Percentiles rank a stretch among this genome's conserved stretches.
phyloP scores from a whole-genome alignment of 1,284 basidiomycete genomes.

The Ustilago sp. region DNA sequence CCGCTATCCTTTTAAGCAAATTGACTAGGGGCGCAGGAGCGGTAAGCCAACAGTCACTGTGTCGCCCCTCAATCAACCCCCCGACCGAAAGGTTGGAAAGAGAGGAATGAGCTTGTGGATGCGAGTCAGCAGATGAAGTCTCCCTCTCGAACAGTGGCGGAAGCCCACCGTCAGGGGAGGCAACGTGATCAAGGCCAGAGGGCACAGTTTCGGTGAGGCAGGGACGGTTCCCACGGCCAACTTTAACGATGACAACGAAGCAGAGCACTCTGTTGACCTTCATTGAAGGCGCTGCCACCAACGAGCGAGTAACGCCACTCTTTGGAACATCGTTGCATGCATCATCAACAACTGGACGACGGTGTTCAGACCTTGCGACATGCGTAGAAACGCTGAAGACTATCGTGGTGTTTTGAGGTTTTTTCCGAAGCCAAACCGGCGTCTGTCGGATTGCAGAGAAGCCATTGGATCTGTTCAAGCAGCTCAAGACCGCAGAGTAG shows the following conservation, averaged over 20 bases:
- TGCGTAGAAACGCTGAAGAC: not conserved
- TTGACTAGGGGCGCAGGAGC: not conserved
- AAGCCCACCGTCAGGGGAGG: not conserved
- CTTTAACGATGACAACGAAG: slow-evolving; percentile 3
- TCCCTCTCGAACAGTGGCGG: not conserved
- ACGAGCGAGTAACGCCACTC: slow-evolving; percentile 4
- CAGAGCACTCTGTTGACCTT: slow-evolving; percentile 2
- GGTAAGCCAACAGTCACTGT: slow-evolving; percentile 4
- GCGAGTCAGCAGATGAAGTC: slow-evolving; percentile 2
- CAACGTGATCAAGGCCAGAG: not conserved
- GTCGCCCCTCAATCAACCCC: not conserved
- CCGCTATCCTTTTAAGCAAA: not conserved
- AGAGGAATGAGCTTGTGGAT: not conserved
- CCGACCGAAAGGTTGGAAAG: not conserved
- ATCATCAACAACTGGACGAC: not conserved
- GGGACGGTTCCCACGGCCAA: slow-evolving; percentile 2
- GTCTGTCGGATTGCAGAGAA: not conserved
- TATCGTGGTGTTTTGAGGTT: not conserved
- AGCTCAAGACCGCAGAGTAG: not conserved
- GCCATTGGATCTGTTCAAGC: too few relatives aligned
- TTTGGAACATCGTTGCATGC: not conserved
- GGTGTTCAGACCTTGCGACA: not conserved
- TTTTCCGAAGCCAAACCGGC: not conserved
- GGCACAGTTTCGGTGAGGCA: not conserved
- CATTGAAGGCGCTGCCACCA: slow-evolving; percentile 7